Evolutionary conservation across 306 rosid species (phyloP).

Genomic region (Benincasa hispida): DNA sequence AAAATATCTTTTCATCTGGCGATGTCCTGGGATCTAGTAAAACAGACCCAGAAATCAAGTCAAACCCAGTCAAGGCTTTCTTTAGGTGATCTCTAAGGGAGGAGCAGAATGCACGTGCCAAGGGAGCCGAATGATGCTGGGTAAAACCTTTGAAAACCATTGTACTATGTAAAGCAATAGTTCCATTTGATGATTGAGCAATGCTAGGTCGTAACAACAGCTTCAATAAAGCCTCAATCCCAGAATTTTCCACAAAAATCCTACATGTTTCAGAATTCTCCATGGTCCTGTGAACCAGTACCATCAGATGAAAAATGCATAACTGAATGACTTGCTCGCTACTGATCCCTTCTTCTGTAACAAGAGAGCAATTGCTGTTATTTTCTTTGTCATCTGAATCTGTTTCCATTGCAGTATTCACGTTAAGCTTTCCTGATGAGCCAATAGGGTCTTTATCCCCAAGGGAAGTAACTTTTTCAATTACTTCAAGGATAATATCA

Average conservation of each 20-base stretch:
- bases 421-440: conserved; percentile 49
- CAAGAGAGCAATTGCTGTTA: conserved; percentile 33
- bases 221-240: conserved; percentile 82
- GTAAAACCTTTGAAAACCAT: conserved; percentile 95
- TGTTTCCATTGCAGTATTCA: conserved; percentile 71
- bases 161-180: conserved; percentile 90
- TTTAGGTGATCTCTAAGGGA: conserved; percentile 63
- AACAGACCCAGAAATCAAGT: conserved; percentile 38
- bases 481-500: conserved; percentile 73
- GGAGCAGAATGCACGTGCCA: conserved; percentile 84
- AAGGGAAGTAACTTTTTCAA: conserved; percentile 55
- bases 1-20: conserved; percentile 44
- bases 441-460: conserved; percentile 33
- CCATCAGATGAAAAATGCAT: conserved; percentile 85
- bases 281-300: conserved; percentile 85
- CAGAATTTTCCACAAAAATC: conserved; percentile 84
- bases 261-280: conserved; percentile 93
- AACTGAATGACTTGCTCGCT: conserved; percentile 62
- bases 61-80: conserved; percentile 64
- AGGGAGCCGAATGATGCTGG: conserved; percentile 78
- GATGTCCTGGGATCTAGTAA: conserved; percentile 67
- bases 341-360: conserved; percentile 46
- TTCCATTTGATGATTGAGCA: conserved; percentile 89
- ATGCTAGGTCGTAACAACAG: conserved; percentile 58
- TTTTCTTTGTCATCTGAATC: conserved; percentile 60